Evolutionary conservation across 441 rosid genomes (phyloP).

Genomic region (Isatis lusitanica): DNA sequence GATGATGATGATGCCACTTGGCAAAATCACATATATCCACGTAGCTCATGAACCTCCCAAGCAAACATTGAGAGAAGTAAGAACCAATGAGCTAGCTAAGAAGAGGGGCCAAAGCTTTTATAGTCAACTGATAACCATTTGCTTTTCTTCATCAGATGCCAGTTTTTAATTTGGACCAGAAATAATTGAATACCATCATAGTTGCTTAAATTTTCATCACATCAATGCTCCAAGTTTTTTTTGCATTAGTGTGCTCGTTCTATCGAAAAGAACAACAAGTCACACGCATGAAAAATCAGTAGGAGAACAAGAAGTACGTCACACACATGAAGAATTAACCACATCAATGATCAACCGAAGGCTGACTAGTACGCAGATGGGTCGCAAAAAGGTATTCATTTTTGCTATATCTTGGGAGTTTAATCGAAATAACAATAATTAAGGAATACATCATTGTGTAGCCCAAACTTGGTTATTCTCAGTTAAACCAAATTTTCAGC

Average conservation of each 20-base stretch:
- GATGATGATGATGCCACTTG: constrained; percentile 21
- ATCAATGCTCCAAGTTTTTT: constrained; percentile 22
- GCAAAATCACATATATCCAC: constrained; percentile 23
- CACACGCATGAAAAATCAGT: constrained; percentile 5
- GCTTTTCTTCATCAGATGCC: constrained; percentile 5
- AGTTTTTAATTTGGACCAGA: constrained; percentile 1
- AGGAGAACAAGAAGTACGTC: constrained; percentile 4
- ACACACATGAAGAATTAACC: background rate
- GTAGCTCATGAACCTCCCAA: constrained; percentile 4
- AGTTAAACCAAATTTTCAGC: background rate
- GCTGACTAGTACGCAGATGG: background rate
- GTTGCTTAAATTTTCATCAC: constrained; percentile 14
- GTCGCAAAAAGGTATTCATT: no score
- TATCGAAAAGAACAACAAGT: constrained; percentile 16
- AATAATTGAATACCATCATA: background rate
- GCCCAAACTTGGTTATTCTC: background rate
- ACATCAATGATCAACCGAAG: background rate
- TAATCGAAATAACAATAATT: background rate
- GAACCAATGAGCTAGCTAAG: constrained; percentile 22
- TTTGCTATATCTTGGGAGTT: background rate
- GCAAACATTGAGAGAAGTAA: background rate
- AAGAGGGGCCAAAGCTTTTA: constrained; percentile 28
- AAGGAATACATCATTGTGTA: background rate
- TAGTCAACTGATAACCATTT: constrained; percentile 27
- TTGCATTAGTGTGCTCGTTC: background rate